Evolutionary conservation across 805 yeast species (phyloP), one percentile per base, ranked within the genome.

Genomic region (Tetrapisispora taiwanensis): DNA sequence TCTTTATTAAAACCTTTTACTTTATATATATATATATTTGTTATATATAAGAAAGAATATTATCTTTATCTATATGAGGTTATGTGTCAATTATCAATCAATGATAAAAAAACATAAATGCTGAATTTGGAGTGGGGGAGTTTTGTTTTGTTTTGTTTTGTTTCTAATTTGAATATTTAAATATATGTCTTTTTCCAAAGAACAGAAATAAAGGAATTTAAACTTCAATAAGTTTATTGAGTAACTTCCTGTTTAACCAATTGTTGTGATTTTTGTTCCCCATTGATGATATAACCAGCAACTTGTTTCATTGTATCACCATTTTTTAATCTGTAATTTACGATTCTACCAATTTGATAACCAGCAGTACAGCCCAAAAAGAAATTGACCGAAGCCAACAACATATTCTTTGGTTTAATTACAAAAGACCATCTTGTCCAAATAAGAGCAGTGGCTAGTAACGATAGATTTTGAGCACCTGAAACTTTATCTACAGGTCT

Each of bases 361-460:
- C 90, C 85, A 3, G 97, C 96, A 42, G 94, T 95, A 30, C 81
- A 70, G 15, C 95, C 96, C 44, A 92, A 71, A 75, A 92, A 89
- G 72, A 86, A 87, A 68, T 92, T 92, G 44, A 92, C 98, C 24
- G 92, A 79, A 7, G 97, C 98, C 54, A 92, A 73, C 49, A 92
- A 71, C 55, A 74, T 72, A 67, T 92, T 92, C 68, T 84, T 82
- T 39, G 98, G 98, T 52, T 72, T 78, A 60, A 92, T 90, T 49
- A 89, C 92, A 66, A 89, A 76, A 14, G 96, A 88, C 98, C 98
- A 92, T 66, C 98, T 79, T 30, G 98, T 92, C 98, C 98, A 92
- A 57, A 92, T 89, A 45, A 79, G 78, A 44, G 97, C 97, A 1
- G 98, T 92, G 39, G 89, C 88, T 54, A 85, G 74, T 46, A 92